These are phyloP conservation scores for Colletotrichum cordylinicola DNA, from an alignment of 2,329 filamentous ascomycete genomes.

Conservation along the genomic window DNA sequence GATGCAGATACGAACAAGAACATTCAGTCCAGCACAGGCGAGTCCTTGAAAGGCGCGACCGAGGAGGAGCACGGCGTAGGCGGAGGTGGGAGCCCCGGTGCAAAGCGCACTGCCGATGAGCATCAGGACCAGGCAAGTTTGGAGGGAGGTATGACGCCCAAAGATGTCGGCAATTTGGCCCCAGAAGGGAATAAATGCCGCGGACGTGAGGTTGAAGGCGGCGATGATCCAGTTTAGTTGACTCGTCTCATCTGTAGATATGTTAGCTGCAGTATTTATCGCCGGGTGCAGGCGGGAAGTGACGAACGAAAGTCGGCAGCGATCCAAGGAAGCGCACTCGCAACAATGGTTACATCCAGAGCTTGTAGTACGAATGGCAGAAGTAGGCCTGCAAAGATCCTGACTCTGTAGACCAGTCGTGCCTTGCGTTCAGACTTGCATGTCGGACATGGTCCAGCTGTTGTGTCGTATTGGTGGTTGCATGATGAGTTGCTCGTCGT, in stretches of 20 bases:
- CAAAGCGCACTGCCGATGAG: slow-evolving; percentile 67
- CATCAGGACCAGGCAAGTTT: slow-evolving; percentile 66
- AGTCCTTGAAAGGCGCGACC: slow-evolving; percentile 69
- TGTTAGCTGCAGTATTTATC: background rate
- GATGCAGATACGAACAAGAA: slow-evolving; percentile 66
- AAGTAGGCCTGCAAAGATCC: slow-evolving; percentile 62
- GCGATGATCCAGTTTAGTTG: slow-evolving; percentile 75
- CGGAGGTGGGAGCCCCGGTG: slow-evolving; percentile 56
- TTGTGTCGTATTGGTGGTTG: background rate
- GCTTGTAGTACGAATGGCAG: slow-evolving; percentile 67
- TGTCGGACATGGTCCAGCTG: slow-evolving; percentile 25
- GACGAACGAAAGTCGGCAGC: slow-evolving; percentile 60
- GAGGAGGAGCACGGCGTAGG: slow-evolving; percentile 65
- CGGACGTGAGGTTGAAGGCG: slow-evolving; percentile 70
- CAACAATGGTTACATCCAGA: slow-evolving; percentile 66
- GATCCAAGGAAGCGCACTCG: slow-evolving; percentile 54
- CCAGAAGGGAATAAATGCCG: slow-evolving; percentile 71
- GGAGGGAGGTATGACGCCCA: slow-evolving; percentile 64
- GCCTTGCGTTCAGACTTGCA: slow-evolving; percentile 39
- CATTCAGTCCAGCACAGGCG: slow-evolving; percentile 65
- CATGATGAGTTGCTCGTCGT: background rate
- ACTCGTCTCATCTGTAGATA: slow-evolving; percentile 49
- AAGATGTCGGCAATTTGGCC: slow-evolving; percentile 70
- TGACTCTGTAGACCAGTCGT: slow-evolving; percentile 56
- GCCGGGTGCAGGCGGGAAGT: slow-evolving; percentile 10